Percentiles rank a stretch among this genome's conserved stretches.
phyloP scores from a whole-genome alignment of 2,329 filamentous ascomycete species.

The Magnaporthiopsis poae region DNA sequence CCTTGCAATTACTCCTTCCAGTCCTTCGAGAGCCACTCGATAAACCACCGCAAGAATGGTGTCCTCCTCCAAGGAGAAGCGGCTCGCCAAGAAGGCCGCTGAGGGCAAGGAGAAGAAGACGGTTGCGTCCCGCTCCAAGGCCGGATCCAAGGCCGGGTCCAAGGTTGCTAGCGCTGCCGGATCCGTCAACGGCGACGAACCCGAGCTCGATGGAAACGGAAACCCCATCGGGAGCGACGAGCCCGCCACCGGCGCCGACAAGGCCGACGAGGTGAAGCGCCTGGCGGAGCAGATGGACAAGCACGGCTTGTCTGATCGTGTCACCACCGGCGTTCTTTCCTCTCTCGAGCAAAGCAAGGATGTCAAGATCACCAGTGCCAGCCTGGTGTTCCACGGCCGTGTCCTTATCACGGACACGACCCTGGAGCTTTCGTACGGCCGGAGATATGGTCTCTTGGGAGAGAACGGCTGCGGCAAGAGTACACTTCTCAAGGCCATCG shows the following conservation, averaged over 20 bases:
- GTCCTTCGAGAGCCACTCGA: background rate
- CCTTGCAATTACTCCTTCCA: background rate
- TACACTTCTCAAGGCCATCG: slow-evolving; percentile 91
- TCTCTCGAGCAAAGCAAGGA: slow-evolving; percentile 80
- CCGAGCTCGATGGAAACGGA: slow-evolving; percentile 54
- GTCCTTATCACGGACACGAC: slow-evolving; percentile 91
- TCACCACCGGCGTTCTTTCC: slow-evolving; percentile 91
- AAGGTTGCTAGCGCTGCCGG: slow-evolving; percentile 53
- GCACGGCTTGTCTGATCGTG: slow-evolving; percentile 89
- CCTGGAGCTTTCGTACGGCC: slow-evolving; percentile 83
- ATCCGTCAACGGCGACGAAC: slow-evolving; percentile 62
- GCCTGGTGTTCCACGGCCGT: slow-evolving; percentile 92
- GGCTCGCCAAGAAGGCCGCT: slow-evolving; percentile 60
- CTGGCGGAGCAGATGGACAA: slow-evolving; percentile 90
- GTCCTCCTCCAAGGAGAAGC: slow-evolving; percentile 61
- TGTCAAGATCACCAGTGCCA: slow-evolving; percentile 90
- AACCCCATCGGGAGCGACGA: slow-evolving; percentile 47
- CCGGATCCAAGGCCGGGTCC: slow-evolving; percentile 55
- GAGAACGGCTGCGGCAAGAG: slow-evolving; percentile 99
- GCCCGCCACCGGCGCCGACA: slow-evolving; percentile 60
- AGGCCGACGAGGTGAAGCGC: slow-evolving; percentile 74
- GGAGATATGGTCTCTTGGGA: slow-evolving; percentile 86
- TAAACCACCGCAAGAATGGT: slow-evolving; percentile 42
- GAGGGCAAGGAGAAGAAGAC: slow-evolving; percentile 73
- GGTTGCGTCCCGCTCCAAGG: slow-evolving; percentile 54